A percentile compares a stretch with the other conserved stretches of the same genome.
Evolutionary conservation across 1,284 basidiomycete species (phyloP).

Genomic region (Melanopsichium pennsylvanicum): DNA sequence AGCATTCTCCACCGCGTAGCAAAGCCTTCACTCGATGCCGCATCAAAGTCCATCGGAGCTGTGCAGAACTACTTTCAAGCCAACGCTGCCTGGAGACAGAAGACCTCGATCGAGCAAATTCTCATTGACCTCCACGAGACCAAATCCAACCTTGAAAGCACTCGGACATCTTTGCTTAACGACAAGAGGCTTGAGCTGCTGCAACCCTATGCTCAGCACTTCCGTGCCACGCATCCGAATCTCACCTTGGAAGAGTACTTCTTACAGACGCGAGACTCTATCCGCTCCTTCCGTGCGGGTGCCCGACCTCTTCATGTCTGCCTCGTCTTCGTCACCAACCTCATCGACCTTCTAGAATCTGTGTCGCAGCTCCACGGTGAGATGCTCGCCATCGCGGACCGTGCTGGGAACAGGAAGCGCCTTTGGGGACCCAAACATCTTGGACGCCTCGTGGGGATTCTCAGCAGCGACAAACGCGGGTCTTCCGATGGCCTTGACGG

Average conservation of each 20-base stretch:
- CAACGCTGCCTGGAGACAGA: constrained; percentile 59
- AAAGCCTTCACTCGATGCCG: constrained; percentile 66
- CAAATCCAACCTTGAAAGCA: constrained; percentile 59
- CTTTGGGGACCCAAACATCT: constrained; percentile 71
- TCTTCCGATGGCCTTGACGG: constrained; percentile 27
- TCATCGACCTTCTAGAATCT: constrained; percentile 68
- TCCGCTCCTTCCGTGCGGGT: constrained; percentile 29
- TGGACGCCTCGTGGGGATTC: constrained; percentile 67
- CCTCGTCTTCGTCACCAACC: constrained; percentile 70
- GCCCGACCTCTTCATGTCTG: constrained; percentile 69
- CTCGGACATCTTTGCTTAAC: constrained; percentile 50
- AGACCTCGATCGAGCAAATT: constrained; percentile 53
- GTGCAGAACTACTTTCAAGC: constrained; percentile 53
- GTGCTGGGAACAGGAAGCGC: constrained; percentile 67
- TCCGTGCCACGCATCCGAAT: constrained; percentile 33
- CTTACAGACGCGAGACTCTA: constrained; percentile 27
- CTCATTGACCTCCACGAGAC: constrained; percentile 61
- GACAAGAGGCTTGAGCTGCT: constrained; percentile 69
- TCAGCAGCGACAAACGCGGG: constrained; percentile 36
- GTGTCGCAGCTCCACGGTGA: constrained; percentile 69
- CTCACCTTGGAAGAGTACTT: constrained; percentile 32
- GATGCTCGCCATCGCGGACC: constrained; percentile 68
- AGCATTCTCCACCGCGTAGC: constrained; percentile 68
- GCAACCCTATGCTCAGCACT: constrained; percentile 67
- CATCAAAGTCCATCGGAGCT: constrained; percentile 65